Conservation (phyloP, 2,329 filamentous ascomycete genomes). For the Didymella sp. region DNA sequence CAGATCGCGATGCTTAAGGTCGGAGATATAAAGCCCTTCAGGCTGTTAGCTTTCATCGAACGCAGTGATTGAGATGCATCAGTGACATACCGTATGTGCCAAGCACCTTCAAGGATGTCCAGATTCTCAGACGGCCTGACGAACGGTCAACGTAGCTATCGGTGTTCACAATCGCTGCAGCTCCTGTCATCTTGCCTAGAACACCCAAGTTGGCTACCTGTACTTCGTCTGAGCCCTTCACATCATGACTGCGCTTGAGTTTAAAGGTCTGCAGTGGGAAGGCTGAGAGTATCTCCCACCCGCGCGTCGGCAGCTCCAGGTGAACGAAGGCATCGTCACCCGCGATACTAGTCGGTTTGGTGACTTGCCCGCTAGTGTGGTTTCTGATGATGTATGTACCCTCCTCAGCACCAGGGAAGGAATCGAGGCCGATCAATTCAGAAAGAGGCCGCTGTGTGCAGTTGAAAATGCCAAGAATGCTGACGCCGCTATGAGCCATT, state of each 20-base stretch:
- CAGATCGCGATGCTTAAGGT: conserved; percentile 66
- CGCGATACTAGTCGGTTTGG: conserved; percentile 57
- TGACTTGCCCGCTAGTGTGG: conserved; percentile 71
- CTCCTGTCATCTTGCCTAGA: conserved; percentile 87
- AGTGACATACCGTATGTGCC: conserved; percentile 68
- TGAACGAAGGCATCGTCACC: conserved; percentile 62
- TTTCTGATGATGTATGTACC: conserved; percentile 74
- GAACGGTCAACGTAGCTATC: conserved; percentile 62
- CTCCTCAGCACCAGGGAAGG: conserved; percentile 73
- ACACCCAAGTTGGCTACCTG: conserved; percentile 76
- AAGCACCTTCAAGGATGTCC: conserved; percentile 78
- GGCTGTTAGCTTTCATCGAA: conserved; percentile 3
- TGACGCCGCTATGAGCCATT: conserved; percentile 69
- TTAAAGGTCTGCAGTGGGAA: conserved; percentile 69
- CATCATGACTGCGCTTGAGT: conserved; percentile 50
- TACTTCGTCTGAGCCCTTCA: conserved; percentile 48
- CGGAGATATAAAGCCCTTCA: conserved; percentile 77
- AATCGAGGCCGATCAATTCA: conserved; percentile 72
- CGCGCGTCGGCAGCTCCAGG: conserved; percentile 67
- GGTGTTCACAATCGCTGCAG: conserved; percentile 74
- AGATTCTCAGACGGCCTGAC: conserved; percentile 69
- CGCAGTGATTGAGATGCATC: too few relatives aligned
- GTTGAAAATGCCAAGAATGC: conserved; percentile 87
- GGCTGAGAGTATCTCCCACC: conserved; percentile 83
- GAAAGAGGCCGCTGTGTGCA: conserved; percentile 67